These are phyloP conservation scores for Suillus subaureus DNA, from an alignment of 768 basidiomycete genomes.

Conservation along the genomic window DNA sequence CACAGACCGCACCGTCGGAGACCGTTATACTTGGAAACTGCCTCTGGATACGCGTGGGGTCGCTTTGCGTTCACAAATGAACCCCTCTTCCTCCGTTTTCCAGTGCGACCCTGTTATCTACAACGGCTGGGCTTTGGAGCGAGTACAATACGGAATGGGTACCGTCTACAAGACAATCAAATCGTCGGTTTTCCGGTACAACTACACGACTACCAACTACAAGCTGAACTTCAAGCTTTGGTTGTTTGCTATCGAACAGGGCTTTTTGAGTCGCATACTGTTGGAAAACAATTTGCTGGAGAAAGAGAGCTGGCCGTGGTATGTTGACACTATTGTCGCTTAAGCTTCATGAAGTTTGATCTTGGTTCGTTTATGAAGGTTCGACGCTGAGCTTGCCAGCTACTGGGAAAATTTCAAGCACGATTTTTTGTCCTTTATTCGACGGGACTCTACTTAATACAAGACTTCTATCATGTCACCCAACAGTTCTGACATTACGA, in stretches of 20 bases:
- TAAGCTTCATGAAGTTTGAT: neutral
- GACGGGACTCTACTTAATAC: neutral
- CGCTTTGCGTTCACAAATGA: slow-evolving; percentile 4
- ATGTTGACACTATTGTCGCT: neutral
- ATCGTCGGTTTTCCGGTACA: slow-evolving; percentile 11
- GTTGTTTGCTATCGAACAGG: neutral
- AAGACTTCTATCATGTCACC: neutral
- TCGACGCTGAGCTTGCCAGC: neutral
- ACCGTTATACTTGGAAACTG: slow-evolving; percentile 30
- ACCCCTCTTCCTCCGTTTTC: slow-evolving; percentile 7
- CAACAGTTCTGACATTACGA: neutral
- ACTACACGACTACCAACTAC: slow-evolving; percentile 8
- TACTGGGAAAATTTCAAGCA: neutral
- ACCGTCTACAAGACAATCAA: slow-evolving; percentile 5
- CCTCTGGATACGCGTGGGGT: slow-evolving; percentile 19
- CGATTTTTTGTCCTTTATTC: neutral
- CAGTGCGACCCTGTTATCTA: slow-evolving; percentile 14
- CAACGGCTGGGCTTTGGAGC: slow-evolving; percentile 11
- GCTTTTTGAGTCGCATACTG: neutral
- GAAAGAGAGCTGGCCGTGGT: slow-evolving; percentile 2
- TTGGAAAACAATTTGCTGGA: neutral
- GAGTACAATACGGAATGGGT: neutral
- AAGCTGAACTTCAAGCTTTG: slow-evolving; percentile 4
- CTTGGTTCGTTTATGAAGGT: neutral
- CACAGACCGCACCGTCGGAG: slow-evolving; percentile 29